phyloP scores from a whole-genome alignment of 1,284 basidiomycete species.

The Fomitopsis pinicola region DNA sequence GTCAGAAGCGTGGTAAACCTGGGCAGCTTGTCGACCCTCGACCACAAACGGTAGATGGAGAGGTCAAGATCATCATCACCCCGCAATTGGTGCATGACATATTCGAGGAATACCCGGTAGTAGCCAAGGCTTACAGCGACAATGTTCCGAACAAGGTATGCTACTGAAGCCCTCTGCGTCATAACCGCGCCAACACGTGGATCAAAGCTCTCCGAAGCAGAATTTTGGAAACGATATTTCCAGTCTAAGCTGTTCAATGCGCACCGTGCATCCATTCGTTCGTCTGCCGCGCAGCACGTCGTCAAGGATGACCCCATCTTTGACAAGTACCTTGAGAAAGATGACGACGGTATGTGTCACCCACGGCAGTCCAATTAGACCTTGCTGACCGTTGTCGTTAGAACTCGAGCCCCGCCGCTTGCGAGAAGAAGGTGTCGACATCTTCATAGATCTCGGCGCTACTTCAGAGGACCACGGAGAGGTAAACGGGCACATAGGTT shows the following conservation, averaged over 20 bases:
- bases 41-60: constrained; percentile 76
- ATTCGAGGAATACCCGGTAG: constrained; percentile 96
- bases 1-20: constrained; percentile 78
- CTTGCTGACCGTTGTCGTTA: constrained; percentile 25
- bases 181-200: neutral
- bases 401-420: constrained; percentile 78
- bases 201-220: constrained; percentile 74
- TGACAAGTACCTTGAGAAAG: constrained; percentile 91
- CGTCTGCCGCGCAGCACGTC: constrained; percentile 78
- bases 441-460: constrained; percentile 83
- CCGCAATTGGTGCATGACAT: constrained; percentile 93
- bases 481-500: constrained; percentile 35
- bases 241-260: constrained; percentile 93
- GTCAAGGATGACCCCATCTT: constrained; percentile 92
- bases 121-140: constrained; percentile 87
- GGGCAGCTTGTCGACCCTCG: constrained; percentile 89
- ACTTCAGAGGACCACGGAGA: constrained; percentile 92
- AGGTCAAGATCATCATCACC: constrained; percentile 89
- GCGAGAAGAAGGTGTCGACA: constrained; percentile 65
- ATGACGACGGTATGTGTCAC: constrained; percentile 77
- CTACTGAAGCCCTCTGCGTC: constrained; percentile 7
- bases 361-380: neutral
- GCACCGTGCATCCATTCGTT: constrained; percentile 89
- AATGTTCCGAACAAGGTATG: constrained; percentile 84
- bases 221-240: constrained; percentile 98